Percentiles rank a stretch among this genome's conserved stretches.
Evolutionary conservation across 495 filamentous ascomycete genomes (phyloP).

Genomic region (Penicillium atrosanguineum): DNA sequence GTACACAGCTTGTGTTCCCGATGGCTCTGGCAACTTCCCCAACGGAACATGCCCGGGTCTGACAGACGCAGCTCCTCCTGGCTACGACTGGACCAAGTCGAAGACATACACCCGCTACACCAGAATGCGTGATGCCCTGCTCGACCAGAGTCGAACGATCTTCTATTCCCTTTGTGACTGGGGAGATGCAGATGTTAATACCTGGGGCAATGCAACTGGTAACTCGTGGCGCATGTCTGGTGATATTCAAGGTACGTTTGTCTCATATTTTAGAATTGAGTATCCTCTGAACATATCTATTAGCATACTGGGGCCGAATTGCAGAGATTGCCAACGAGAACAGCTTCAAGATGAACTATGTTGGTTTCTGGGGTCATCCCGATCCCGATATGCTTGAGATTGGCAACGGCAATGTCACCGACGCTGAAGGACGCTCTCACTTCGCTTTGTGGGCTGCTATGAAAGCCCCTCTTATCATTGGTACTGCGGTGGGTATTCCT

Average conservation of each 20-base stretch:
- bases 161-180: constrained; percentile 66
- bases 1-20: constrained; percentile 40
- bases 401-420: constrained; percentile 57
- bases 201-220: constrained; percentile 50
- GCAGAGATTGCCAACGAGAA: constrained; percentile 40
- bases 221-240: constrained; percentile 56
- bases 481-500: constrained; percentile 40
- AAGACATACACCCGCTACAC: constrained; percentile 52
- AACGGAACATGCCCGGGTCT: constrained; percentile 44
- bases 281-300: constrained; percentile 14
- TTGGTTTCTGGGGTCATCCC: constrained; percentile 53
- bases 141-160: constrained; percentile 51
- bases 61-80: constrained; percentile 37
- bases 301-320: constrained; percentile 43
- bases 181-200: constrained; percentile 53
- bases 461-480: constrained; percentile 58
- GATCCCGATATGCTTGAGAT: constrained; percentile 72
- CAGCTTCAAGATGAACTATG: constrained; percentile 45
- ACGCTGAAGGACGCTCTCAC: constrained; percentile 46
- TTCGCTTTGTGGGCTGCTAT: constrained; percentile 57
- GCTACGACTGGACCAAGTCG: constrained; percentile 52
- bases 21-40: constrained; percentile 24
- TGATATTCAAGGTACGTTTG: constrained; percentile 48
- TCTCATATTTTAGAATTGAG: constrained; percentile 5
- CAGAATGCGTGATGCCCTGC: constrained; percentile 61